Conservation (phyloP, 2,329 filamentous ascomycete species). For the Ceratocystis cubensis region DNA sequence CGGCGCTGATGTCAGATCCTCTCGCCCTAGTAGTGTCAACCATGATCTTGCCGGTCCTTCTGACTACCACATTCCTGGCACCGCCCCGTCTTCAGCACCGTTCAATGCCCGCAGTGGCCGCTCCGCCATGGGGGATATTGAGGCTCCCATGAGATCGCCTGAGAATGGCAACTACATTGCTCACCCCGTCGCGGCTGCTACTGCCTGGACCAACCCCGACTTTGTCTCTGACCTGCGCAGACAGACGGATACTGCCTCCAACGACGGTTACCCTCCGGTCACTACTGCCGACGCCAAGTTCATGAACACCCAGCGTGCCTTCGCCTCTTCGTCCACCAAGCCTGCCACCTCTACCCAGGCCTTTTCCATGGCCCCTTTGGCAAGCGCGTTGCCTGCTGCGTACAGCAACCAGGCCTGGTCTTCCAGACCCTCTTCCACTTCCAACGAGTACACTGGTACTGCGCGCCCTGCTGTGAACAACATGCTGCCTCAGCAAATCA, state of each 20-base stretch:
- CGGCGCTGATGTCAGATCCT: conserved; percentile 11
- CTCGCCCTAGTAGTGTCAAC: conserved; percentile 11
- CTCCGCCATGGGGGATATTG: background rate
- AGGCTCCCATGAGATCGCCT: background rate
- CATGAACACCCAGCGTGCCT: conserved; percentile 2
- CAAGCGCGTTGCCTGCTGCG: conserved; percentile 2
- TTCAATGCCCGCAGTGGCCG: background rate
- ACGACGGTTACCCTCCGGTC: conserved; percentile 11
- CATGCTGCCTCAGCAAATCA: conserved; percentile 1
- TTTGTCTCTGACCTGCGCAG: conserved; percentile 8
- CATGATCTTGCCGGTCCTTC: background rate
- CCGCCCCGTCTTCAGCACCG: background rate
- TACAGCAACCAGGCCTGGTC: background rate
- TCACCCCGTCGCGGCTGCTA: background rate
- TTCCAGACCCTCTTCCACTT: background rate
- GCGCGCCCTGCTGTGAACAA: background rate
- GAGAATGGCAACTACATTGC: background rate
- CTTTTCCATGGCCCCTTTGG: conserved; percentile 9
- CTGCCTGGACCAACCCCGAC: conserved; percentile 15
- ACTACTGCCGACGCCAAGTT: background rate
- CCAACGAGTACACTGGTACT: background rate
- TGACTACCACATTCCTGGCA: background rate
- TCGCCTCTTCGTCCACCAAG: background rate
- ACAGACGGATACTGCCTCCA: background rate
- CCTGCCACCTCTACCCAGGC: background rate